Percentiles rank a stretch among this genome's conserved stretches.
Conservation (phyloP, 768 basidiomycete species). For the Mrakia frigida region DNA sequence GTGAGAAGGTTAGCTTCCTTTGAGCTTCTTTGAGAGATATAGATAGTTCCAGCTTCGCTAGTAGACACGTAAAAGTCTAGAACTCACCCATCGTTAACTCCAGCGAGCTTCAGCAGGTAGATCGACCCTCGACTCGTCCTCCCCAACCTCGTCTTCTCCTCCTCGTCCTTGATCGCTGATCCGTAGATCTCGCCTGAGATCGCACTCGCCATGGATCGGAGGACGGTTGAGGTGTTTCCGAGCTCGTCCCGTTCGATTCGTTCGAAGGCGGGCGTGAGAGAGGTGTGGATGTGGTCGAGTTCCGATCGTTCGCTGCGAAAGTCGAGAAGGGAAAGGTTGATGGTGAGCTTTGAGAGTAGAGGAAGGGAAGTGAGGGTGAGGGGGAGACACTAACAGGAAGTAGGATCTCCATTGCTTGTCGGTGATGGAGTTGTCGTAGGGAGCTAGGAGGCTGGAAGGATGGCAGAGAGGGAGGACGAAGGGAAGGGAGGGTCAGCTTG, state of each 20-base stretch:
- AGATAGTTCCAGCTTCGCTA: too few relatives aligned
- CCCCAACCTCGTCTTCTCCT: not conserved
- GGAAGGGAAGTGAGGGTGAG: not conserved
- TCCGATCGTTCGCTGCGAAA: not conserved
- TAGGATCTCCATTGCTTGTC: slow-evolving; percentile 4
- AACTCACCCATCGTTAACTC: not conserved
- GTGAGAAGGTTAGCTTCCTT: not conserved
- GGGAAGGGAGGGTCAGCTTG: not conserved
- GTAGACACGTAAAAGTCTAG: too few relatives aligned
- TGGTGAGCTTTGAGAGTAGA: not conserved
- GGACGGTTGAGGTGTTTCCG: not conserved
- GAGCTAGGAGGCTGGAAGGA: not conserved
- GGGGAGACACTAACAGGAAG: not conserved
- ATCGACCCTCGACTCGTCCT: not conserved
- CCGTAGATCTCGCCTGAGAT: slow-evolving; percentile 10
- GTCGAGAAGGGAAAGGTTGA: not conserved
- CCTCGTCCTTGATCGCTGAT: not conserved
- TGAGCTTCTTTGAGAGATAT: too few relatives aligned
- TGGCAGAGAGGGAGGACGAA: not conserved
- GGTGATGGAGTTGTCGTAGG: slow-evolving; percentile 1
- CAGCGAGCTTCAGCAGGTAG: not conserved
- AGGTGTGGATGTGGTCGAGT: not conserved
- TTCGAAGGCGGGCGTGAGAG: not conserved
- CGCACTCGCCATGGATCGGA: not conserved
- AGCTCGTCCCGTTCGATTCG: not conserved